A percentile compares a stretch with the other conserved stretches of the same genome.
Evolutionary conservation across 352 stramenopile species (phyloP).

Genomic region (Globisporangium solare): DNA sequence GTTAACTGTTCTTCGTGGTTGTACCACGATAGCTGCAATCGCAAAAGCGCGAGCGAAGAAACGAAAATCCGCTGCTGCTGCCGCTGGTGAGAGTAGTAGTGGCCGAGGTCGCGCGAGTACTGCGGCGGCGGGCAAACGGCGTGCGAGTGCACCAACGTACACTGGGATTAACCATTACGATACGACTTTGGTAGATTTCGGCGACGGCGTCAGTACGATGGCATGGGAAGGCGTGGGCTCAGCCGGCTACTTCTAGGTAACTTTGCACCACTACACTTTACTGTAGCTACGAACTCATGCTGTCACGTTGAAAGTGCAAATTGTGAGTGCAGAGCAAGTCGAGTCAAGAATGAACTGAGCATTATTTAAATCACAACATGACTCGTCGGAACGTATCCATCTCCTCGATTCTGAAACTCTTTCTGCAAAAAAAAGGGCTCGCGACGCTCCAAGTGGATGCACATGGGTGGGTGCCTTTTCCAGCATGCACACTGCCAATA

Average conservation of each 20-base stretch:
- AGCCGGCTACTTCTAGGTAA: constrained; percentile 49
- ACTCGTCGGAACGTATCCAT: not conserved
- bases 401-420: not conserved
- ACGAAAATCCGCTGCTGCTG: constrained; percentile 4
- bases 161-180: constrained; percentile 60
- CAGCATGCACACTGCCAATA: too few relatives aligned
- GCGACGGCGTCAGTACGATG: constrained; percentile 58
- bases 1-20: not conserved
- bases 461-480: not conserved
- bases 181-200: constrained; percentile 32
- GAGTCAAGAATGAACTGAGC: too few relatives aligned
- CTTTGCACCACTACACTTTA: not conserved
- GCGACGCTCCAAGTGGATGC: constrained; percentile 12
- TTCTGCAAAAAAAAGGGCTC: constrained; percentile 1
- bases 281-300: not conserved
- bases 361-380: constrained; percentile 1
- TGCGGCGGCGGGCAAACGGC: not conserved
- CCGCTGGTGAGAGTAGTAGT: not conserved
- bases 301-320: not conserved
- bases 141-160: constrained; percentile 17
- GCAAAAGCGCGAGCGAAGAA: constrained; percentile 11
- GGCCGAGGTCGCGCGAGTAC: not conserved
- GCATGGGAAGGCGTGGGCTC: constrained; percentile 69
- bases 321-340: not conserved
- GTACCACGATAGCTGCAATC: not conserved